Percentiles rank a stretch among this genome's conserved stretches.
These are phyloP conservation scores for Lepiota subincarnata DNA, from an alignment of 768 basidiomycete genomes.

Conservation along the genomic window DNA sequence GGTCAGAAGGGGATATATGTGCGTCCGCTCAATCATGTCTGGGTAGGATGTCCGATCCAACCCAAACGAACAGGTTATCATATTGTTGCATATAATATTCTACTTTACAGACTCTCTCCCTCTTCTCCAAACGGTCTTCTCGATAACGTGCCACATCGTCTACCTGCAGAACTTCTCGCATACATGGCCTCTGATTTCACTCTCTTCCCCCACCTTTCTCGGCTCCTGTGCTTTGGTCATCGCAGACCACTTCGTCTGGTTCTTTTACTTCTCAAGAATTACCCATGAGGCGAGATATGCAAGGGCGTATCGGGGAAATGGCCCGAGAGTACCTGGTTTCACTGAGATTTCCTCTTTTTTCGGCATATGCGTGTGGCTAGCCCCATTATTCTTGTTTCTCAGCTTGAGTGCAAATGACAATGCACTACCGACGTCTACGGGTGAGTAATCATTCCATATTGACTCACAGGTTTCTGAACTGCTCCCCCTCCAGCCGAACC, in stretches of 20 bases:
- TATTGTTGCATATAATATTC: slow-evolving; percentile 71
- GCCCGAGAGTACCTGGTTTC: slow-evolving; percentile 43
- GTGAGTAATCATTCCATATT: slow-evolving; percentile 26
- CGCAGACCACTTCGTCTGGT: slow-evolving; percentile 92
- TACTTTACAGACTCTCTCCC: slow-evolving; percentile 83
- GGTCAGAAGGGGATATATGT: slow-evolving; percentile 90
- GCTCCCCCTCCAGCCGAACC: slow-evolving; percentile 28
- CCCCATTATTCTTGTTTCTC: slow-evolving; percentile 91
- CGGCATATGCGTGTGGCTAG: slow-evolving; percentile 80
- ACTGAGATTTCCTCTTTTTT: slow-evolving; percentile 82
- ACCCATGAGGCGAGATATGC: slow-evolving; percentile 60
- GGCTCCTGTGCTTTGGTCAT: slow-evolving; percentile 84
- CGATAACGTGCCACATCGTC: slow-evolving; percentile 76
- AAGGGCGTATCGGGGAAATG: slow-evolving; percentile 41
- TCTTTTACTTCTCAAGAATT: slow-evolving; percentile 84
- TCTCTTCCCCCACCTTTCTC: slow-evolving; percentile 81
- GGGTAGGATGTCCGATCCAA: not conserved
- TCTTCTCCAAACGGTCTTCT: slow-evolving; percentile 68
- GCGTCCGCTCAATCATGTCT: slow-evolving; percentile 27
- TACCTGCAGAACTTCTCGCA: slow-evolving; percentile 92
- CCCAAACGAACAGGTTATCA: slow-evolving; percentile 58
- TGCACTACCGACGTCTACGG: slow-evolving; percentile 73
- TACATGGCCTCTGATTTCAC: slow-evolving; percentile 90
- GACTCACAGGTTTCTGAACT: not conserved
- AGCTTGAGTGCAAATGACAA: slow-evolving; percentile 97